These are phyloP conservation scores for Fraxinus dipetala DNA, from an alignment of 305 asterid genomes.

Conservation along the genomic window DNA sequence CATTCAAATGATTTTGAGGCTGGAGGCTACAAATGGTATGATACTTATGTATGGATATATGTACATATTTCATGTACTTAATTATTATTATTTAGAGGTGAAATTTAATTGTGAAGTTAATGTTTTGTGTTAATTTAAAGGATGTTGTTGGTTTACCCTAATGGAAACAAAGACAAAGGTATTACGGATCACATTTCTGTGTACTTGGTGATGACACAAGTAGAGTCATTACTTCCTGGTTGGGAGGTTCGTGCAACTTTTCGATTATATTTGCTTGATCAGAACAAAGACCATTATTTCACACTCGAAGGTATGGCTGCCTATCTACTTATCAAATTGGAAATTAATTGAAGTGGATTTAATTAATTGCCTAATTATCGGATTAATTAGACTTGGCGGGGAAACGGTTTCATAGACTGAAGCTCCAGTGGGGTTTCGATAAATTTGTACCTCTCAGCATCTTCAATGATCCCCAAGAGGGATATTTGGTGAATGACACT, in stretches of 20 bases:
- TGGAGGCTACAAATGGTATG: slow-evolving; percentile 59
- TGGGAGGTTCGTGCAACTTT: slow-evolving; percentile 50
- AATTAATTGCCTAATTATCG: background rate
- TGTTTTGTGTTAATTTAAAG: slow-evolving; percentile 17
- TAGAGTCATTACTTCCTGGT: slow-evolving; percentile 28
- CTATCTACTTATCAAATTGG: background rate
- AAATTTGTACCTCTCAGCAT: slow-evolving; percentile 39
- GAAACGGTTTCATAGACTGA: slow-evolving; percentile 51
- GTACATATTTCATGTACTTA: background rate
- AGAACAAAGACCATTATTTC: slow-evolving; percentile 44
- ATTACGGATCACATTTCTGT: slow-evolving; percentile 45
- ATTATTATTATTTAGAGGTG: background rate
- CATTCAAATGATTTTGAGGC: slow-evolving; percentile 42
- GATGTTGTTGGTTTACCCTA: slow-evolving; percentile 47
- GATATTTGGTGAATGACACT: slow-evolving; percentile 46
- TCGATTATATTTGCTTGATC: slow-evolving; percentile 47
- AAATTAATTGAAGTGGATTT: background rate
- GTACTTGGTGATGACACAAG: slow-evolving; percentile 34
- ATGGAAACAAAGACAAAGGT: slow-evolving; percentile 56
- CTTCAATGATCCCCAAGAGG: slow-evolving; percentile 44
- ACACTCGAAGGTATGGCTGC: slow-evolving; percentile 36
- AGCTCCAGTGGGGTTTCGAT: slow-evolving; percentile 57
- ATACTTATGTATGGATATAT: too few species aligned
- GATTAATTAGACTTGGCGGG: slow-evolving; percentile 33
- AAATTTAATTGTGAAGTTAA: background rate